These are phyloP conservation scores for Thalassiosira ordinaria DNA, from an alignment of 352 stramenopile species.

Conservation along the genomic window DNA sequence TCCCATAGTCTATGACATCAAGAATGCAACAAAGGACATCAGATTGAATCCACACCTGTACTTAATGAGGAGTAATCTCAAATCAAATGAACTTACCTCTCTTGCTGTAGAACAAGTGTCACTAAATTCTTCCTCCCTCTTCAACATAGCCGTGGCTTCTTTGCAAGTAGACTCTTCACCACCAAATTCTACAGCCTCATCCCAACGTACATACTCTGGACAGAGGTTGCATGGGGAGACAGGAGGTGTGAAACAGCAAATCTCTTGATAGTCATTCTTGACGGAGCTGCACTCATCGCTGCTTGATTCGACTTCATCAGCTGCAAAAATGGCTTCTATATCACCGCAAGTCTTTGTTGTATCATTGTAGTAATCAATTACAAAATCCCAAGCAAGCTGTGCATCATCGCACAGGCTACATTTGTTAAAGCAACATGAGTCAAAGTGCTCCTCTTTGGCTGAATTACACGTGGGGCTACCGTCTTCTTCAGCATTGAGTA, in stretches of 20 bases:
- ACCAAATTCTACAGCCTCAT: conserved; percentile 56
- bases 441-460: conserved; percentile 40
- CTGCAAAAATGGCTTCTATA: conserved; percentile 61
- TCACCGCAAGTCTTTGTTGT: conserved; percentile 60
- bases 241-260: conserved; percentile 62
- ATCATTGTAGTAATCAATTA: conserved; percentile 52
- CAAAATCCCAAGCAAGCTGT: conserved; percentile 58
- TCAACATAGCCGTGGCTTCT: conserved; percentile 49
- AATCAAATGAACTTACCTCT: conserved; percentile 51
- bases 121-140: conserved; percentile 52
- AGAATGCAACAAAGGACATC: conserved; percentile 10
- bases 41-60: neutral
- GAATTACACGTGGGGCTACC: conserved; percentile 36
- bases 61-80: too few species aligned
- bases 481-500: conserved; percentile 58
- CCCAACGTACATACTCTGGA: conserved; percentile 59
- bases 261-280: conserved; percentile 51
- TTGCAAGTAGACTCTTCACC: conserved; percentile 61
- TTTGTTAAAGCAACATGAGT: conserved; percentile 65
- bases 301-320: conserved; percentile 42
- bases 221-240: conserved; percentile 56
- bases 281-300: conserved; percentile 45
- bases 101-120: conserved; percentile 45
- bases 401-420: conserved; percentile 55
- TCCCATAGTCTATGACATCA: conserved; percentile 28